Base-by-base conservation (phyloP, 2,329 filamentous ascomycete species). In the Paraphaeosphaeria minitans region DNA sequence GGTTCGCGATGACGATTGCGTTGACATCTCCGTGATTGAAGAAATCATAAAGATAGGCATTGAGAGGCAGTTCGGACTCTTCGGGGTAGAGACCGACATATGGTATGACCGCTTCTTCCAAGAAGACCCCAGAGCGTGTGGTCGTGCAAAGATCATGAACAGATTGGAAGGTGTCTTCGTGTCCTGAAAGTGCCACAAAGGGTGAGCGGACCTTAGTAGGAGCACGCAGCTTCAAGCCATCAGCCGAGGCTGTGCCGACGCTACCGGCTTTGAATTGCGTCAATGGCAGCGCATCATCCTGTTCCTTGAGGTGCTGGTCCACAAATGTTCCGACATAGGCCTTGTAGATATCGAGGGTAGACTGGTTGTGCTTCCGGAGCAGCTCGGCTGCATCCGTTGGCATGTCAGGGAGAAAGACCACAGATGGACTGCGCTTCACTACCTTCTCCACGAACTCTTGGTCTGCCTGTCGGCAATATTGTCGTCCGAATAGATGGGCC, bases 31-130 rank as follows among this genome's bases (percentile, higher is more conserved):
- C 90, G 66, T 93, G 87, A 74, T 87, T 90, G 81, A 86, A 93
- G 75, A 93, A 94, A 73, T 93, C 89, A 59, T 89, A 86, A 0
- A 93, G 77, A 68, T 90, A 90, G 0, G 87, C 86, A 63, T 91
- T 91, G 59, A 87, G 80, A 0, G 83, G 84, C 13, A 81, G 79
- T 2, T 78, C 71, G 5, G 76, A 72, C 54, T 89, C 84, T 27
- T 86, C 78, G 0, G 85, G 84, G 64, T 84, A 84, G 12, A 91
- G 76, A 5, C 82, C 81, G 4, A 93, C 81, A 69, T 89, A 85
- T 0, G 91, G 91, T 24, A 94, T 85, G 1, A 89, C 87, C 0
- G 88, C 83, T 67, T 91, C 84, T 66, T 94, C 91, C 0, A 94
- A 82, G 77, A 92, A 93, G 0, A 94, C 85, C 0, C 86, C 89